These are phyloP conservation scores for Hericium alpestre DNA, from an alignment of 768 basidiomycete species.

Conservation along the genomic window DNA sequence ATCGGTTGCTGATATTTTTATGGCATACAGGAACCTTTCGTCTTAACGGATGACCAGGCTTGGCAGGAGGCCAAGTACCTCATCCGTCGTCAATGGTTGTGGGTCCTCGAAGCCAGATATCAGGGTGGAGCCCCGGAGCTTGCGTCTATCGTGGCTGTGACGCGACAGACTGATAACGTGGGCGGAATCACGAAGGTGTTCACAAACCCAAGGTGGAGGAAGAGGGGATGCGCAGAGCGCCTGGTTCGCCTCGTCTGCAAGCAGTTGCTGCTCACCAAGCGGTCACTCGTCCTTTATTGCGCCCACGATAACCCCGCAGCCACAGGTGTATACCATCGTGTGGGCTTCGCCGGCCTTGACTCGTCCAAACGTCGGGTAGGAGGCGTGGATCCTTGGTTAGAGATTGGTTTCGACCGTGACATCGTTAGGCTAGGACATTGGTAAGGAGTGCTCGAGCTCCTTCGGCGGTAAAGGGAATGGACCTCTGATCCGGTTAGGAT, in stretches of 20 bases:
- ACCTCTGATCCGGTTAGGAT: too few relatives aligned
- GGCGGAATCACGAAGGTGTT: slow-evolving; percentile 66
- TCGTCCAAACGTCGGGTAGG: slow-evolving; percentile 20
- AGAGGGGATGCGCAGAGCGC: slow-evolving; percentile 47
- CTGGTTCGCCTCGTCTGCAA: slow-evolving; percentile 49
- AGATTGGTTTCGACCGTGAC: slow-evolving; percentile 48
- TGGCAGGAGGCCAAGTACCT: slow-evolving; percentile 39
- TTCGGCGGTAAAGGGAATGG: too few relatives aligned
- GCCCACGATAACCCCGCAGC: slow-evolving; percentile 45
- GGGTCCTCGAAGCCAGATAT: slow-evolving; percentile 45
- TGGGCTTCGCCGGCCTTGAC: slow-evolving; percentile 55
- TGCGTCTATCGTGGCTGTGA: slow-evolving; percentile 60
- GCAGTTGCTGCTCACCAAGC: slow-evolving; percentile 32
- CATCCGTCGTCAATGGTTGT: slow-evolving; percentile 37
- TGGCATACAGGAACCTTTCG: slow-evolving; percentile 41
- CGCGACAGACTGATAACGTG: slow-evolving; percentile 45
- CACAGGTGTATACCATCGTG: slow-evolving; percentile 45
- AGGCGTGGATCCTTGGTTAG: slow-evolving; percentile 47
- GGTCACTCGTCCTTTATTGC: slow-evolving; percentile 55
- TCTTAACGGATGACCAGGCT: slow-evolving; percentile 32
- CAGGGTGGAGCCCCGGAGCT: slow-evolving; percentile 25
- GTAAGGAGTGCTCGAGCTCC: slow-evolving; percentile 25
- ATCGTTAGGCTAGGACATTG: slow-evolving; percentile 53
- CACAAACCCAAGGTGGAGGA: slow-evolving; percentile 43
- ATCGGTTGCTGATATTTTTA: not conserved